Percentiles rank a stretch among this genome's conserved stretches.
These are phyloP conservation scores for Mycena maculata DNA, from an alignment of 768 basidiomycete genomes.

Conservation along the genomic window DNA sequence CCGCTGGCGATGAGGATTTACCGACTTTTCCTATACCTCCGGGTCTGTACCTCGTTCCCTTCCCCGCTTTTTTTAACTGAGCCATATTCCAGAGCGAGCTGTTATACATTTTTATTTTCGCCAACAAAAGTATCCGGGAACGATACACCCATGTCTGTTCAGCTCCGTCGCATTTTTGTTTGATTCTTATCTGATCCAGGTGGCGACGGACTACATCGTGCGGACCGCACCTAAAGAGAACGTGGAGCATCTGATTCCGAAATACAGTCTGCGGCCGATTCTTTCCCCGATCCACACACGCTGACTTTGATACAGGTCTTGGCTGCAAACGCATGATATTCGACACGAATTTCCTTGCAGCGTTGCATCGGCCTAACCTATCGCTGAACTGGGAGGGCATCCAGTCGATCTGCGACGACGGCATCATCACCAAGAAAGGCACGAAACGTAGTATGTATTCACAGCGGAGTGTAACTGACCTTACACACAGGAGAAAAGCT, in stretches of 20 bases:
- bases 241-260: conserved; percentile 57
- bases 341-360: conserved; percentile 4
- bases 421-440: conserved; percentile 12
- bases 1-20: conserved; percentile 50
- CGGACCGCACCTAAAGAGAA: conserved; percentile 58
- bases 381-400: conserved; percentile 20
- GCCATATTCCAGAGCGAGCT: conserved; percentile 11
- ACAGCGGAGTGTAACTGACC: too few relatives aligned
- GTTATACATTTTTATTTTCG: conserved; percentile 19
- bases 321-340: conserved; percentile 18
- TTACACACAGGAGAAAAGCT: conserved; percentile 52
- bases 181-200: conserved; percentile 21
- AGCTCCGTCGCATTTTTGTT: not conserved
- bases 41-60: conserved; percentile 19
- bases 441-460: not conserved
- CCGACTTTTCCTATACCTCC: conserved; percentile 36
- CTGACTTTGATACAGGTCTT: not conserved
- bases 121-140: conserved; percentile 23
- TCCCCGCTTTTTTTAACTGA: not conserved
- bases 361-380: conserved; percentile 13
- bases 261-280: conserved; percentile 50
- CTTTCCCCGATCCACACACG: not conserved
- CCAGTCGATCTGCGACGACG: not conserved
- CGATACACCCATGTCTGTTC: conserved; percentile 8
- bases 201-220: conserved; percentile 47